phyloP scores from a whole-genome alignment of 2,329 filamentous ascomycete species.

The Aspergillus pseudoviridinutans region DNA sequence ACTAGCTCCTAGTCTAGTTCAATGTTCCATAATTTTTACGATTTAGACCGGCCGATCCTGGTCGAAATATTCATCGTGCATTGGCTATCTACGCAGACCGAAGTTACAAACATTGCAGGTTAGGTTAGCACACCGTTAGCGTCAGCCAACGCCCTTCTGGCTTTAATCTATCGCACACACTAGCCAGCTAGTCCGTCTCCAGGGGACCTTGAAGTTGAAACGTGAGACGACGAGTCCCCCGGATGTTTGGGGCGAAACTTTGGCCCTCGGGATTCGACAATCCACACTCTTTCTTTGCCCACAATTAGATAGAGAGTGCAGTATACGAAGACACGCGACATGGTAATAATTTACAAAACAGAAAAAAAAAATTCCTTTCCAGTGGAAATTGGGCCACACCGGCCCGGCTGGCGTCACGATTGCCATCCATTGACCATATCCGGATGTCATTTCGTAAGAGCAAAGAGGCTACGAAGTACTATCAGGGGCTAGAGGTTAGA shows the following conservation, averaged over 20 bases:
- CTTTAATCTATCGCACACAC: conserved; percentile 12
- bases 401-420: background rate
- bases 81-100: background rate
- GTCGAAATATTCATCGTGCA: conserved; percentile 6
- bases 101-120: background rate
- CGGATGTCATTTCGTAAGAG: conserved; percentile 3
- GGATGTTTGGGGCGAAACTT: conserved; percentile 12
- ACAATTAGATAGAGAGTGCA: background rate
- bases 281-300: background rate
- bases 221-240: conserved; percentile 7
- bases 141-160: conserved; percentile 7
- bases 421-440: background rate
- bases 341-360: background rate
- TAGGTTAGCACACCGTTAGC: conserved; percentile 7
- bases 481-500: background rate
- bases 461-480: background rate
- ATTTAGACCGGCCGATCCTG: conserved; percentile 10
- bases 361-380: background rate
- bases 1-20: background rate
- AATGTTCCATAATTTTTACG: conserved; percentile 4
- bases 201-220: conserved; percentile 9
- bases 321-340: background rate
- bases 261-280: conserved; percentile 9
- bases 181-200: background rate
- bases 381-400: background rate